Percentiles rank a stretch among this genome's conserved stretches.
phyloP scores from a whole-genome alignment of 805 yeast genomes.

The Hanseniaspora mollemarum region DNA sequence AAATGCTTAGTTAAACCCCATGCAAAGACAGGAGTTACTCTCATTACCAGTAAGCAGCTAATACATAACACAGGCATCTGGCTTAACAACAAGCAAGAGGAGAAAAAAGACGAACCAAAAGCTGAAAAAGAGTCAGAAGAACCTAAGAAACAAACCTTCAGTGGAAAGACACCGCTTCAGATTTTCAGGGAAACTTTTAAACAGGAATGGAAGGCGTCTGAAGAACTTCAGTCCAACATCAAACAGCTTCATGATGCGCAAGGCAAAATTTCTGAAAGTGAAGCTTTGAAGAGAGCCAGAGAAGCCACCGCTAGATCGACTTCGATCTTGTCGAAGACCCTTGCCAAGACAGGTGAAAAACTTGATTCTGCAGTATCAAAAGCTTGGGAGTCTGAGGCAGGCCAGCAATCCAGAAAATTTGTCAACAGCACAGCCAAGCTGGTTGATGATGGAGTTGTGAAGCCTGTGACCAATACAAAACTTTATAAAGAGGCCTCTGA shows the following conservation, averaged over 20 bases:
- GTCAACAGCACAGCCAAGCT: conserved; percentile 73
- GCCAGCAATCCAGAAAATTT: conserved; percentile 75
- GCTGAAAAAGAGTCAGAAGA: neutral
- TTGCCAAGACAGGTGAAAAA: conserved; percentile 82
- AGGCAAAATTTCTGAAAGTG: conserved; percentile 85
- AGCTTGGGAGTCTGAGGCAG: conserved; percentile 95
- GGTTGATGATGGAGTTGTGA: conserved; percentile 74
- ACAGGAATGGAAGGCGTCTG: conserved; percentile 79
- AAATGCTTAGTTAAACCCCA: neutral
- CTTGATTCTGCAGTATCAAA: conserved; percentile 80
- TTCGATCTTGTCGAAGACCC: conserved; percentile 59
- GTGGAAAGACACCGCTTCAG: conserved; percentile 63
- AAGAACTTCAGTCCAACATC: conserved; percentile 81
- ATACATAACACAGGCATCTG: conserved; percentile 1
- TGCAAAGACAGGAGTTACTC: neutral
- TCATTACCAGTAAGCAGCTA: neutral
- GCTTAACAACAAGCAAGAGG: conserved; percentile 2
- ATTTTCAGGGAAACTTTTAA: conserved; percentile 88
- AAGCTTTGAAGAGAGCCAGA: conserved; percentile 82
- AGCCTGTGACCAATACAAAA: conserved; percentile 85
- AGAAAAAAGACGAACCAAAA: neutral
- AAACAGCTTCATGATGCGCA: conserved; percentile 94
- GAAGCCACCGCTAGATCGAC: conserved; percentile 82
- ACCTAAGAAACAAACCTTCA: conserved; percentile 19
- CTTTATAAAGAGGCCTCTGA: conserved; percentile 80